phyloP scores from a whole-genome alignment of 805 yeast genomes.

The Candida golubevii region DNA sequence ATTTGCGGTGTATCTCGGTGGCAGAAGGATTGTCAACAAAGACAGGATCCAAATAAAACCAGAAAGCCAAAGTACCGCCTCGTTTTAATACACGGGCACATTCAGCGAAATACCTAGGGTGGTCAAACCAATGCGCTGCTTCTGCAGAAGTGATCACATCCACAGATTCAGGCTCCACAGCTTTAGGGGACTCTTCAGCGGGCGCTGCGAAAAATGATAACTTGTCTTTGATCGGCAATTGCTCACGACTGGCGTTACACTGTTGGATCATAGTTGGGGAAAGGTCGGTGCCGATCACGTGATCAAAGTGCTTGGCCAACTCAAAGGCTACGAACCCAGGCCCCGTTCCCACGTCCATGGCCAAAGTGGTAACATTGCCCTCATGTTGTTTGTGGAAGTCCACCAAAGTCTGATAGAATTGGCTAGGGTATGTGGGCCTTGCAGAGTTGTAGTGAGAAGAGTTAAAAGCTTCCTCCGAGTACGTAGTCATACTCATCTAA shows the following conservation, averaged over 20 bases:
- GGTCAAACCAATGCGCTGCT: conserved; percentile 82
- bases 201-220: conserved; percentile 22
- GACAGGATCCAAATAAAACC: conserved; percentile 76
- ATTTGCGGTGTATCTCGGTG: conserved; percentile 49
- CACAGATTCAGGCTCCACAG: conserved; percentile 28
- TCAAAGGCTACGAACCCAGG: conserved; percentile 70
- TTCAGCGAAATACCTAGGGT: conserved; percentile 47
- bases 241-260: conserved; percentile 17
- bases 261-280: conserved; percentile 51
- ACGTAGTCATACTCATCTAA: conserved; percentile 51
- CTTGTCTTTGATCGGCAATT: conserved; percentile 2
- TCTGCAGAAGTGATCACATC: conserved; percentile 79
- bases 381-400: conserved; percentile 36
- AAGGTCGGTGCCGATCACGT: conserved; percentile 60
- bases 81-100: conserved; percentile 48
- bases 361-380: conserved; percentile 22
- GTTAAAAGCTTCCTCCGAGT: conserved; percentile 48
- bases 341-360: conserved; percentile 77
- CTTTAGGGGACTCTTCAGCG: conserved; percentile 25
- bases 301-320: conserved; percentile 40
- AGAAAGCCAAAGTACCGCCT: conserved; percentile 67
- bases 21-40: conserved; percentile 51
- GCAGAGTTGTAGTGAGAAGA: conserved; percentile 50
- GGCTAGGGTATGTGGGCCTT: conserved; percentile 64
- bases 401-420: conserved; percentile 41